Evolutionary conservation across 306 rosid species (phyloP), one percentile per base, ranked within the genome.

Genomic region (Cucumis melo): DNA sequence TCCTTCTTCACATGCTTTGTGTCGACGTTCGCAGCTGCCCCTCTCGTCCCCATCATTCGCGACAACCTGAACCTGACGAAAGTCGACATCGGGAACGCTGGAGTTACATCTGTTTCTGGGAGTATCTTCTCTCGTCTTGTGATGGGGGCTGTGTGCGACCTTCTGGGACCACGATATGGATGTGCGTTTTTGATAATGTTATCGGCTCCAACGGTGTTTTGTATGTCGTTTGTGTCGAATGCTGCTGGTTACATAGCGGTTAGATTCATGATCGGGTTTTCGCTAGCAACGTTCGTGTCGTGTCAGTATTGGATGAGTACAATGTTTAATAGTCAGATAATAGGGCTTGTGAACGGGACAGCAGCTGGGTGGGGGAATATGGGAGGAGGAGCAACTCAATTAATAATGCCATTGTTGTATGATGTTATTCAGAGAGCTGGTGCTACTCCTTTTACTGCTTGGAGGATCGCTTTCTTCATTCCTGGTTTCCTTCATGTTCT

Each of bases 231-330:
- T 16, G 98, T 90, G 3, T 56, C 89, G 0, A 61, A 79, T n/a
- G 91, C 98, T 0, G 85, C 83, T 0, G 96, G 97, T 0, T 93
- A 86, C 63, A 80, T 88, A 23, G 88, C 83, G 0, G 90, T 93
- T 0, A 65, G 98, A 39, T 93, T 93, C 88, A 74, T 91, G 96
- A 93, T 90, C 0, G 98, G 98, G 0, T 93, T 93, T 55, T 91
- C 98, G 0, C 77, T 93, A 36, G 98, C 98, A 0, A 90, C 97
- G 0, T 93, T 91, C n/a, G 98, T 93, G 12, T 93, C 98, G 0
- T 91, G 97, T 71, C 98, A 93, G 67, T 93, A 88, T 32, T 93
- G 98, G 98, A 93, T 93, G 98, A 93, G 98, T 24, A 91, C 97
- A 0, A 89, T 93, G 96, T 93, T 91, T 60, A 91, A 89, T 63